Conservation (phyloP, 257 asterid genomes). For the Salvia hispanica region DNA sequence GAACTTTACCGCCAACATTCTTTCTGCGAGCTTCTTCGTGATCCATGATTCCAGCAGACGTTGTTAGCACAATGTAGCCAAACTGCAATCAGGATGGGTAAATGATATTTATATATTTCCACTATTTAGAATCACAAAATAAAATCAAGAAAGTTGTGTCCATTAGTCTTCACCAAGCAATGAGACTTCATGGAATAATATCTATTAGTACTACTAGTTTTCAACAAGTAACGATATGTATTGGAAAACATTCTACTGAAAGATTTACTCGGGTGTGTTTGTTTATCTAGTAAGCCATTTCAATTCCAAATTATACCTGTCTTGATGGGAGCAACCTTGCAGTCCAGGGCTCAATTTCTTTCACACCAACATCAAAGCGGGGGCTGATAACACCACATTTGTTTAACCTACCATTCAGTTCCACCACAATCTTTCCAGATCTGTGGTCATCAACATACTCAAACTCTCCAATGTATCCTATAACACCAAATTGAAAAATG, state of each 20-base stretch:
- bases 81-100: constrained; percentile 19
- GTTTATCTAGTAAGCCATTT: no score
- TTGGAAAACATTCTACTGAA: no score
- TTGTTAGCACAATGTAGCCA: constrained; percentile 37
- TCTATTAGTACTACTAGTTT: no score
- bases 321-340: constrained; percentile 15
- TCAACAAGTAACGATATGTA: no score
- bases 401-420: constrained; percentile 39
- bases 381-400: constrained; percentile 44
- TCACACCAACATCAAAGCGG: constrained; percentile 42
- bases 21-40: constrained; percentile 44
- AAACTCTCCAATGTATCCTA: not conserved
- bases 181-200: no score
- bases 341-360: constrained; percentile 46
- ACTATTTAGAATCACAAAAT: constrained; percentile 27
- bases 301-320: no score
- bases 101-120: not conserved
- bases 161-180: no score
- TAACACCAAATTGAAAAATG: not conserved
- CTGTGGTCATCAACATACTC: not conserved
- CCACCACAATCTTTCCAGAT: constrained; percentile 25
- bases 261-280: no score
- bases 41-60: constrained; percentile 42
- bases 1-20: constrained; percentile 36
- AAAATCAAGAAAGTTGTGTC: no score